A percentile compares a stretch with the other conserved stretches of the same genome.
These are phyloP conservation scores for Bifiguratus adelaidae DNA, from an alignment of 192 early-diverging fungal species.

Conservation along the genomic window DNA sequence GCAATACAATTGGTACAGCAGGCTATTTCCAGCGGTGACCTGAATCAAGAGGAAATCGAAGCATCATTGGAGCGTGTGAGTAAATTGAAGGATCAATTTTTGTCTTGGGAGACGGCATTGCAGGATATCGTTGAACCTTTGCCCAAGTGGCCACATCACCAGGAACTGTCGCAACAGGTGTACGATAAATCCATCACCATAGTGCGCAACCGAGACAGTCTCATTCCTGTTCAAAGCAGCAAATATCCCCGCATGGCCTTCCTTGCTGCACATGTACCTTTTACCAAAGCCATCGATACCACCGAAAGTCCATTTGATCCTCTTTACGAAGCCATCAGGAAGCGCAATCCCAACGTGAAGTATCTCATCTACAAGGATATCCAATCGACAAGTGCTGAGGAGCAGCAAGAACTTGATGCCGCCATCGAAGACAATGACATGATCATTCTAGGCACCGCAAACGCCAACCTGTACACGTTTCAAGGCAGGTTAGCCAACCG, in stretches of 20 bases:
- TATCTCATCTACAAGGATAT: constrained; percentile 16
- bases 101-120: constrained; percentile 15
- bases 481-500: constrained; percentile 10
- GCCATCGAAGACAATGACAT: neutral
- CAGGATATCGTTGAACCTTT: too few species aligned
- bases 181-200: constrained; percentile 16
- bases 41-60: constrained; percentile 4
- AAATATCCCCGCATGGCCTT: constrained; percentile 8
- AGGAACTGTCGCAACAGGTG: constrained; percentile 7
- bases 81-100: constrained; percentile 14
- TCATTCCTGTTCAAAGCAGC: constrained; percentile 10
- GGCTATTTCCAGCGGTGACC: neutral
- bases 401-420: neutral
- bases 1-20: constrained; percentile 9
- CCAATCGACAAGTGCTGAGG: neutral
- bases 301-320: constrained; percentile 21
- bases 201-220: constrained; percentile 6
- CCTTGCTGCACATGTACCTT: constrained; percentile 20
- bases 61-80: constrained; percentile 13
- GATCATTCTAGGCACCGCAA: constrained; percentile 22
- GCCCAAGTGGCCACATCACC: constrained; percentile 1
- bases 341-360: constrained; percentile 9
- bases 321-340: constrained; percentile 5
- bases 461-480: constrained; percentile 18
- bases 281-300: constrained; percentile 22